phyloP scores from a whole-genome alignment of 202 grass and related monocot species.

The Hordeum pubiflorum region DNA sequence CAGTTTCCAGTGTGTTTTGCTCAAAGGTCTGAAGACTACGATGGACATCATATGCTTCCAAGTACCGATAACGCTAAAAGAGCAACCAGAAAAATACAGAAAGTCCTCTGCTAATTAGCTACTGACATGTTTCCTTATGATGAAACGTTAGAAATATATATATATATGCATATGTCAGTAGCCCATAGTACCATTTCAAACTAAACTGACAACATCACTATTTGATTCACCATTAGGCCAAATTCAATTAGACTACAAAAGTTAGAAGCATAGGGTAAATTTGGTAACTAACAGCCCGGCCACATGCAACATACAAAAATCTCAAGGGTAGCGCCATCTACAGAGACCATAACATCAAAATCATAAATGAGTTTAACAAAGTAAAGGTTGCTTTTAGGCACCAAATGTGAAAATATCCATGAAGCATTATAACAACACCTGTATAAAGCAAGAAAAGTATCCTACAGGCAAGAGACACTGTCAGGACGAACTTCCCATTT shows the following conservation, averaged over 20 bases:
- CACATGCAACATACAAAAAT: constrained; percentile 2
- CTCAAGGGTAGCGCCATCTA: background rate
- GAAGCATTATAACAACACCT: background rate
- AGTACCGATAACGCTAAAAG: constrained; percentile 63
- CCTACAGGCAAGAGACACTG: background rate
- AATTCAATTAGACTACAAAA: constrained; percentile 2
- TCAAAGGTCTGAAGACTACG: constrained; percentile 57
- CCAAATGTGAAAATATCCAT: background rate
- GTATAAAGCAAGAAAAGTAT: background rate
- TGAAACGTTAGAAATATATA: constrained; percentile 16
- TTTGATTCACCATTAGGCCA: background rate
- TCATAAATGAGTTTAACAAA: background rate
- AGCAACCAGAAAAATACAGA: constrained; percentile 32
- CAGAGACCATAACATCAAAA: background rate
- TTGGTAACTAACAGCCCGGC: background rate
- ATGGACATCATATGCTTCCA: constrained; percentile 83
- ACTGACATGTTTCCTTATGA: constrained; percentile 7
- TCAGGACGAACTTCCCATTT: background rate
- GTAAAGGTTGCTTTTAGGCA: background rate
- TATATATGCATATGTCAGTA: constrained; percentile 21
- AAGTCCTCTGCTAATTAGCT: constrained; percentile 6
- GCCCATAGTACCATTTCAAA: background rate
- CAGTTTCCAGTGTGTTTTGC: constrained; percentile 40
- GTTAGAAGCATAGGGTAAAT: background rate
- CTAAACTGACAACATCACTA: background rate